These are phyloP conservation scores for Fragaria ananassa DNA, from an alignment of 306 rosid genomes.

Conservation along the genomic window DNA sequence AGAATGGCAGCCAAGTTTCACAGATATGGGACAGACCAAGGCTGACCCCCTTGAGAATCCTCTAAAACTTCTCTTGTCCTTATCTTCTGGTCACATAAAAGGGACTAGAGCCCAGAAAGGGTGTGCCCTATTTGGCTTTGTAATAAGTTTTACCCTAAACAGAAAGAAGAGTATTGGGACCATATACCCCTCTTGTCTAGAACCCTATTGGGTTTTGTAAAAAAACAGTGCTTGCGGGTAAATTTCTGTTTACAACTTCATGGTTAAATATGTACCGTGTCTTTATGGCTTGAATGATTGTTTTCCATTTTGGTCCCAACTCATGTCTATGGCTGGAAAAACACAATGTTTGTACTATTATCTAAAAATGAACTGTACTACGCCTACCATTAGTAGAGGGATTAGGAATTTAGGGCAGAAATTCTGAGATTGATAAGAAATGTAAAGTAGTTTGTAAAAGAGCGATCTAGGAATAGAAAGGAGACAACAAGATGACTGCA, in stretches of 20 bases:
- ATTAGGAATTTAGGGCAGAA: background rate
- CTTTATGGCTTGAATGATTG: background rate
- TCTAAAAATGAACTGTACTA: background rate
- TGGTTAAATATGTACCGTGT: background rate
- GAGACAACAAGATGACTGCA: background rate
- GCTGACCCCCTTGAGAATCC: slow-evolving; percentile 40
- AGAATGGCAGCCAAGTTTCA: slow-evolving; percentile 53
- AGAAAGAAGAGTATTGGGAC: background rate
- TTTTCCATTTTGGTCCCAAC: background rate
- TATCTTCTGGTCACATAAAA: slow-evolving; percentile 51
- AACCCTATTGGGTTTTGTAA: background rate
- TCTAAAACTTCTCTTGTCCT: slow-evolving; percentile 51
- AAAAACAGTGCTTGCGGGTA: background rate
- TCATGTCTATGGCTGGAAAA: background rate
- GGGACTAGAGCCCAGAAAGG: slow-evolving; percentile 33
- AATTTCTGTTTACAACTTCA: background rate
- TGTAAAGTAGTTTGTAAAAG: background rate
- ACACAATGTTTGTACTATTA: background rate
- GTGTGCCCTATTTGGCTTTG: slow-evolving; percentile 22
- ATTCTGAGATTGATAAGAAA: too few species aligned
- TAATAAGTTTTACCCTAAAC: slow-evolving; percentile 25
- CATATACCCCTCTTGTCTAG: slow-evolving; percentile 11
- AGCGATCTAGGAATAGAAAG: background rate
- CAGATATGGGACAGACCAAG: slow-evolving; percentile 47
- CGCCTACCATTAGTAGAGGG: background rate